Base-by-base conservation (phyloP, 495 filamentous ascomycete genomes). In the Penicillium nucicola region DNA sequence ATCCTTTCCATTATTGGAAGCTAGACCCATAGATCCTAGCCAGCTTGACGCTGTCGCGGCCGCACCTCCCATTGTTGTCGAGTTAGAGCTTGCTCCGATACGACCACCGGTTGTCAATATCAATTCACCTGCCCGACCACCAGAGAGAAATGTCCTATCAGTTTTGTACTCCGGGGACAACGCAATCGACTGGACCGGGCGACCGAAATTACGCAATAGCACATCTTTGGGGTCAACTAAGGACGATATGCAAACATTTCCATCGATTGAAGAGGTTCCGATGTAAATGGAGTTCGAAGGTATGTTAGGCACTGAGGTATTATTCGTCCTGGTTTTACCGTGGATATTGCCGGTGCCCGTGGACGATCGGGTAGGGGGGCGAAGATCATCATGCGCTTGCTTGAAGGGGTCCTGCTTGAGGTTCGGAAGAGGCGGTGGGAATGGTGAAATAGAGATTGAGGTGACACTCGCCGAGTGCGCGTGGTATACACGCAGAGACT, bases 391-490 rank as follows among this genome's bases (percentile, higher is more conserved):
- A n/a, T 67, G 58, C 6, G 61, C 60, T n/a, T 77, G 55, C 59
- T 70, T 77, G 10, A 75, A 55, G 12, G 62, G 65, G 14, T 87
- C 85, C 17, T 77, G 59, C 50, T 77, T 86, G 32, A 77, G 50
- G 28, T 60, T 79, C 2, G 86, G 77, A 8, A 88, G 71, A 17
- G 89, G 88, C 28, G 88, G 89, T 5, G 88, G 90, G 45, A 85
- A 91, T 2, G 93, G 93, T 0, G 95, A 98, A 49, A 97, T 84
- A 3, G 93, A 97, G 36, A 97, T 77, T 41, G 81, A 83, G 2
- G 92, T 92, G 31, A 97, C 82, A 32, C 90, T 96, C 35, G 93
- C 93, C 23, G 87, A 85, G 63, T 97, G 93, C 22, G 90, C 92
- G 53, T 89, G 87, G 68, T 96, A 98, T 45, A 86, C 83, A 53